Conservation (phyloP, 2,329 filamentous ascomycete species). For the Aureobasidium vineae region DNA sequence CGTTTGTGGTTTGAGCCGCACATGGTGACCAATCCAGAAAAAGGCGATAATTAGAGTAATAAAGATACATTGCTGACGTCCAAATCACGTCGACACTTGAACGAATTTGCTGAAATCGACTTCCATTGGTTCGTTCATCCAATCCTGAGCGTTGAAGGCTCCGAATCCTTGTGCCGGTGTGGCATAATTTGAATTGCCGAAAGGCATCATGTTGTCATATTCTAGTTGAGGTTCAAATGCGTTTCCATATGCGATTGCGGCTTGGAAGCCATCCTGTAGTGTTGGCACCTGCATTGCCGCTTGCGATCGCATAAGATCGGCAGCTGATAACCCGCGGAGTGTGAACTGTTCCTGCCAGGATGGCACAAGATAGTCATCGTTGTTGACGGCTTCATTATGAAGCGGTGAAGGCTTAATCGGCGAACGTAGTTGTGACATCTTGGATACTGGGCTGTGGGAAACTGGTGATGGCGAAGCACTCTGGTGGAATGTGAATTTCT, state of each 20-base stretch:
- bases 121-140: conserved; percentile 33
- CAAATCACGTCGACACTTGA: conserved; percentile 28
- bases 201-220: conserved; percentile 24
- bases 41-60: conserved; percentile 6
- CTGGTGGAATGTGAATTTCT: conserved; percentile 35
- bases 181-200: conserved; percentile 5
- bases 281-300: conserved; percentile 29
- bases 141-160: conserved; percentile 23
- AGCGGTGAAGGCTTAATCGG: conserved; percentile 34
- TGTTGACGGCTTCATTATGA: conserved; percentile 26
- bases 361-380: conserved; percentile 28
- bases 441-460: conserved; percentile 32
- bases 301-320: conserved; percentile 32
- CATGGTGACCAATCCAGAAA: conserved; percentile 17
- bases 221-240: conserved; percentile 14
- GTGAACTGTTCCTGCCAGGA: conserved; percentile 26
- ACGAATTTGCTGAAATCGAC: conserved; percentile 37
- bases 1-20: conserved; percentile 11
- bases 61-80: conserved; percentile 4
- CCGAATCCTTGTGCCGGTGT: conserved; percentile 7
- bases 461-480: conserved; percentile 33
- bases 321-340: conserved; percentile 9
- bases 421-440: conserved; percentile 29
- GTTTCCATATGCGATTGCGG: conserved; percentile 1
- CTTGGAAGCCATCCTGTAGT: conserved; percentile 14